Conservation (phyloP, 116 monocot genomes). For the Phalaenopsis hybrid region DNA sequence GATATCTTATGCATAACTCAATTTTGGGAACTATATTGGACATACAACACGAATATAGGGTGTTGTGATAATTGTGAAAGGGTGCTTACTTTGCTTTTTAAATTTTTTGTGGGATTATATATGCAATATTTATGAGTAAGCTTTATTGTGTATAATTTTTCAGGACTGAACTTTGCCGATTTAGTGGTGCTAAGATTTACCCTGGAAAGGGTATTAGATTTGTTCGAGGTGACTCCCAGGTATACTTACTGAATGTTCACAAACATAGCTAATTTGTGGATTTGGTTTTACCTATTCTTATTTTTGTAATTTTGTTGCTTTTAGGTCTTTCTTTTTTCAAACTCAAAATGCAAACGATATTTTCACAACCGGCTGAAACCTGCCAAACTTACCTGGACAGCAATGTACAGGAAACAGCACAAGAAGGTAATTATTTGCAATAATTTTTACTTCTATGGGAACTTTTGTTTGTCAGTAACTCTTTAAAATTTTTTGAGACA, state of each 20-base stretch:
- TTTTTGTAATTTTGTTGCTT: background rate
- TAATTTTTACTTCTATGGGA: background rate
- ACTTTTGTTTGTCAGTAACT: background rate
- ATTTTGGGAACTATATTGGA: background rate
- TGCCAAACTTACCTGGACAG: slow-evolving; percentile 48
- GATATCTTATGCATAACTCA: background rate
- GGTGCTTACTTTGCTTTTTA: background rate
- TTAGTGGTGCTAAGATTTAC: slow-evolving; percentile 52
- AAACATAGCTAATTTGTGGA: background rate
- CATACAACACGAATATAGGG: background rate
- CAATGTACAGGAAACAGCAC: slow-evolving; percentile 47
- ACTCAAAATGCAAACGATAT: slow-evolving; percentile 47
- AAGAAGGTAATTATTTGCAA: slow-evolving; percentile 24
- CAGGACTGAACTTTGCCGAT: slow-evolving; percentile 48
- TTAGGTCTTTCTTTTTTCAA: slow-evolving; percentile 41
- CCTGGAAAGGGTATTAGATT: slow-evolving; percentile 47
- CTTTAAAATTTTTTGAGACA: background rate
- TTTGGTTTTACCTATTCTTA: background rate
- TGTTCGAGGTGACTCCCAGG: slow-evolving; percentile 43
- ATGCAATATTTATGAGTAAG: background rate
- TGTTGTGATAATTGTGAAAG: background rate
- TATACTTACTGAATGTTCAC: background rate
- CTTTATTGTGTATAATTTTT: background rate
- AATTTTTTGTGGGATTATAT: background rate
- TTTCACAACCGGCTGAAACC: slow-evolving; percentile 48